Base-by-base conservation (phyloP, 2,329 filamentous ascomycete species). In the Calonectria montana region DNA sequence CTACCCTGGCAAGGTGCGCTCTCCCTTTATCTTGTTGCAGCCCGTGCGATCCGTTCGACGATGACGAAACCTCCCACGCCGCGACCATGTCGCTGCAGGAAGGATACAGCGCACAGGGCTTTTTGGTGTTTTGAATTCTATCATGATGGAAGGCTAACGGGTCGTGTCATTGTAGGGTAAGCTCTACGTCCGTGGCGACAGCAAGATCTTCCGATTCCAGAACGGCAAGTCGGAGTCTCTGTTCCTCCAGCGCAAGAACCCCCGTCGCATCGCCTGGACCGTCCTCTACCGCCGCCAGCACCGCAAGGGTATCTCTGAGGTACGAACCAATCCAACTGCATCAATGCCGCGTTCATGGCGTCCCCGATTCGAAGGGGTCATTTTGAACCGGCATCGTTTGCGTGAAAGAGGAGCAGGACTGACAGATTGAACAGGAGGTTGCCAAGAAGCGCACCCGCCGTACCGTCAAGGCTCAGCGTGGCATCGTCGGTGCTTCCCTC, bases 291-390 rank as follows among this genome's bases (percentile, higher is more conserved):
- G 97, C 88, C 94, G 96, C 89, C 94, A 97, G 90, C 96, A 98
- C 94, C 97, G 96, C 92, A 99, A 99, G 95, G 97, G 97, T 93
- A 97, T 98, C 90, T 97, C 96, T 91, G 97, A 99, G 96, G 97
- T 98, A 93, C 90, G 94, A 76, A 76, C 73, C 47, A 70, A 65
- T 45, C 21, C 43, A 41, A 37, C 16, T 37, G 21, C 29, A 27
- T 21, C 7, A 12, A 62, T 23, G 53, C 53, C 35, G 53, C 6
- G 21, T 39, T 8, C 29, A 16, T 16, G 53, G 37, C 31, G 53
- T 18, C n/a, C n/a, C 21, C 4, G n/a, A 15, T 23, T 29, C 8
- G n/a, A n/a, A n/a, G n/a, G 13, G 53, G 31, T n/a, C 13, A 13
- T 35, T 13, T 35, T 12, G 23, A 39, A 21, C 53, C 21, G 53